Evolutionary conservation across 106 monocot genomes (phyloP), one percentile per base, ranked within the genome.

Genomic region (Platanthera zijinensis): DNA sequence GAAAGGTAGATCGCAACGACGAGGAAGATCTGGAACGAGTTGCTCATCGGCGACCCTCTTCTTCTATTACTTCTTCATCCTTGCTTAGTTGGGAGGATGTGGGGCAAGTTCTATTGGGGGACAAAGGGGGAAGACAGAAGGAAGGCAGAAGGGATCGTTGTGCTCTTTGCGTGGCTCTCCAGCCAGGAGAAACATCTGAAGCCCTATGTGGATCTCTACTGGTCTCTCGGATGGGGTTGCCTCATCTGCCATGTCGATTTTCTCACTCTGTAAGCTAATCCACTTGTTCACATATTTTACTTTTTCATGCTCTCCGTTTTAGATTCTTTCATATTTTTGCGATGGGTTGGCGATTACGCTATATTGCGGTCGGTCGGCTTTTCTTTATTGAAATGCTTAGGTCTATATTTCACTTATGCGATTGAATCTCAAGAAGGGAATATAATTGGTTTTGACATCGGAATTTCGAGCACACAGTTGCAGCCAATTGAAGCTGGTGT

Each of bases 111-210:
- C 73, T 95, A 89, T 73, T 92, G 92, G 95, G 90, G 83, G 69
- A 84, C 62, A 75, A 82, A 73, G 79, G 82, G 69, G 80, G 82
- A 77, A 52, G 73, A 51, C 39, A 10, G 48, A 64, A 64, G 47
- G 56, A 76, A 68, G 59, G 76, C 79, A 80, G 83, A 81, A 80
- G 95, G 95, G 72, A 78, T 92, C 62, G 88, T 85, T 48, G 92
- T 92, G 75, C 79, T 90, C 22, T 95, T 92, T 78, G 89, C 88
- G 30, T 95, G 95, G 95, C 51, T 87, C 50, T 90, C 88, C 80
- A 89, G 95, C 83, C 79, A 92, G 73, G 95, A 92, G 80, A 83
- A 63, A 77, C 80, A 89, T 52, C 64, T 95, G 79, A 84, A 39
- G 84, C 83, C 87, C 48, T 88, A 81, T 72, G 72, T 88, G 48